Conservation (phyloP, 306 rosid species). For the Trifolium dubium region DNA sequence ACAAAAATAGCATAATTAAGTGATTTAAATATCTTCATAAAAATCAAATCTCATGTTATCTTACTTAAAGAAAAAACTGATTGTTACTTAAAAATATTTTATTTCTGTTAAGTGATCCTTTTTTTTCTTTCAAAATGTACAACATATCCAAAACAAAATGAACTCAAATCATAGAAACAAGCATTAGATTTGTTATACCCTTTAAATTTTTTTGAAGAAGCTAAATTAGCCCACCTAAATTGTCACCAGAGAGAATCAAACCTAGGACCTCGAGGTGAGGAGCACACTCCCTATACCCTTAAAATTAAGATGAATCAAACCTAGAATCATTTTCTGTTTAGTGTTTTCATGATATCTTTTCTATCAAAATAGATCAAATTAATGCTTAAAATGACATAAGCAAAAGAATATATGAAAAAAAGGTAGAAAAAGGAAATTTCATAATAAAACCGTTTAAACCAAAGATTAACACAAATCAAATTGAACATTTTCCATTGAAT, state of each 20-base stretch:
- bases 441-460: neutral
- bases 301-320: neutral
- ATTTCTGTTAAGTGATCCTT: neutral
- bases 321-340: constrained; percentile 14
- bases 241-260: too few species aligned
- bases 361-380: constrained; percentile 10
- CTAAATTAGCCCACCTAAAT: too few species aligned
- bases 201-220: too few species aligned
- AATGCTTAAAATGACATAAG: constrained; percentile 14
- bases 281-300: neutral
- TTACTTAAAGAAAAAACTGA: neutral
- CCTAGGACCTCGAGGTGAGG: too few species aligned
- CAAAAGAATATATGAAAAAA: neutral
- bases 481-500: constrained; percentile 37
- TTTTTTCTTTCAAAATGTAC: neutral
- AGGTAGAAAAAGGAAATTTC: neutral
- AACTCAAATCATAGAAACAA: neutral
- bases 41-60: constrained; percentile 30
- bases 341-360: constrained; percentile 17
- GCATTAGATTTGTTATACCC: constrained; percentile 18
- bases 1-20: constrained; percentile 14
- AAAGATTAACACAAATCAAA: constrained; percentile 38
- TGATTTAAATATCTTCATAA: neutral
- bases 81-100: too few species aligned
- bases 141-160: constrained; percentile 14